phyloP scores from a whole-genome alignment of 495 filamentous ascomycete species.

The Emericellopsis terricola region DNA sequence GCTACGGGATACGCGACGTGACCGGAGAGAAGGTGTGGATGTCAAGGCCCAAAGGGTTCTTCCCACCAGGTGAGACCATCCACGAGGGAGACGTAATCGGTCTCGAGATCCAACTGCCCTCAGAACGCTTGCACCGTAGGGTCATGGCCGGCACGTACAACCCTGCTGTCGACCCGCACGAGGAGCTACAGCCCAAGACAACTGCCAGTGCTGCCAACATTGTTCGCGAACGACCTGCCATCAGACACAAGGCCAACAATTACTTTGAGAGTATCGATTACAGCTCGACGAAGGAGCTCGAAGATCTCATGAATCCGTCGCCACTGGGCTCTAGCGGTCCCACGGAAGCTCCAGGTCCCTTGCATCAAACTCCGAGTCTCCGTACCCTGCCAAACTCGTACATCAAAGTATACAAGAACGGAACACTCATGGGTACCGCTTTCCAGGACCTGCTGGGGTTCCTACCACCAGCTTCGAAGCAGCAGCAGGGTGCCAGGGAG shows the following conservation, averaged over 20 bases:
- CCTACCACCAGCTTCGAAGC: constrained; percentile 70
- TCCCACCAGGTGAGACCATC: constrained; percentile 50
- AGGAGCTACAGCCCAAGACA: constrained; percentile 27
- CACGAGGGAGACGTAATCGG: constrained; percentile 87
- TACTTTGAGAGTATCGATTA: constrained; percentile 96
- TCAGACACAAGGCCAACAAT: constrained; percentile 78
- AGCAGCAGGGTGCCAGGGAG: constrained; percentile 57
- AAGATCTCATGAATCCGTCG: constrained; percentile 64
- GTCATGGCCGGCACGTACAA: constrained; percentile 79
- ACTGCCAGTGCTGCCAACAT: constrained; percentile 43
- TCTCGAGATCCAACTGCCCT: constrained; percentile 77
- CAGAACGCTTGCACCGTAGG: constrained; percentile 66
- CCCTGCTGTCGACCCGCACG: constrained; percentile 53
- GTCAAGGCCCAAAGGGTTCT: constrained; percentile 80
- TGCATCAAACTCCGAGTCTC: constrained; percentile 51
- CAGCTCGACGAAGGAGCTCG: constrained; percentile 70
- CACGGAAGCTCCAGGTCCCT: constrained; percentile 39
- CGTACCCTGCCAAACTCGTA: constrained; percentile 73
- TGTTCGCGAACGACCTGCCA: constrained; percentile 84
- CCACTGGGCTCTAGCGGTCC: constrained; percentile 27
- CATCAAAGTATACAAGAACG: constrained; percentile 87
- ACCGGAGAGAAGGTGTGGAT: constrained; percentile 83
- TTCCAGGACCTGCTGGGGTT: constrained; percentile 85
- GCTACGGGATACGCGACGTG: constrained; percentile 82
- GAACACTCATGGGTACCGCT: constrained; percentile 63